These are phyloP conservation scores for Fusarium algeriense DNA, from an alignment of 2,329 filamentous ascomycete species.

Conservation along the genomic window DNA sequence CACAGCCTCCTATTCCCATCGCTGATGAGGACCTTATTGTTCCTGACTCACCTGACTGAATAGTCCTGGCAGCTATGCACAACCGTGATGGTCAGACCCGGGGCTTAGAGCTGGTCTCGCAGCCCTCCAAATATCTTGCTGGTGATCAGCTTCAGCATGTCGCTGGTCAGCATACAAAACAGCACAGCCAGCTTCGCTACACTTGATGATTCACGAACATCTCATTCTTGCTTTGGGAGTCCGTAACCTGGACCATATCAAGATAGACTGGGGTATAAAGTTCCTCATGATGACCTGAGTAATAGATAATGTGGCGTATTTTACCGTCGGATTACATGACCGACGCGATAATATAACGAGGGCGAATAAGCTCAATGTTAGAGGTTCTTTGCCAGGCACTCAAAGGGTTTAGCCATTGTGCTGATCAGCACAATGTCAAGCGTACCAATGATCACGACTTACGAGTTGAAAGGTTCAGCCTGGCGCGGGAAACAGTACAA, in stretches of 20 bases:
- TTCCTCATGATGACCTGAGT: background rate
- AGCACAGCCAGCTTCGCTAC: background rate
- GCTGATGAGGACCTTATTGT: slow-evolving; percentile 51
- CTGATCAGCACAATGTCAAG: background rate
- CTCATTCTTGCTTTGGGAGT: background rate
- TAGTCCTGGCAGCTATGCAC: background rate
- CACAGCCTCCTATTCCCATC: slow-evolving; percentile 47
- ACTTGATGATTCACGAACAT: slow-evolving; percentile 16
- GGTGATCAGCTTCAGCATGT: slow-evolving; percentile 10
- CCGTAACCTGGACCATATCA: background rate
- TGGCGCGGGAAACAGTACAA: slow-evolving; percentile 21
- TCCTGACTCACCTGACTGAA: slow-evolving; percentile 52
- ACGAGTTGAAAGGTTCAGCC: slow-evolving; percentile 10
- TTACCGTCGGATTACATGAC: background rate
- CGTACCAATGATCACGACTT: slow-evolving; percentile 8
- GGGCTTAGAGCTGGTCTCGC: slow-evolving; percentile 37
- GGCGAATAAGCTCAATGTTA: background rate
- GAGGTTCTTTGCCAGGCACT: background rate
- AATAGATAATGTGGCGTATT: background rate
- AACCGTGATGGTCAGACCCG: background rate
- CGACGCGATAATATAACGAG: background rate
- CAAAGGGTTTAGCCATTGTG: slow-evolving; percentile 2
- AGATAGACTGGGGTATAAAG: background rate
- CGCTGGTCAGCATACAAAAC: background rate
- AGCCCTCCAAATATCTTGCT: slow-evolving; percentile 8